A percentile compares a stretch with the other conserved stretches of the same genome.
phyloP scores from a whole-genome alignment of 2,329 filamentous ascomycete species.

The Ceratocystis cubensis region DNA sequence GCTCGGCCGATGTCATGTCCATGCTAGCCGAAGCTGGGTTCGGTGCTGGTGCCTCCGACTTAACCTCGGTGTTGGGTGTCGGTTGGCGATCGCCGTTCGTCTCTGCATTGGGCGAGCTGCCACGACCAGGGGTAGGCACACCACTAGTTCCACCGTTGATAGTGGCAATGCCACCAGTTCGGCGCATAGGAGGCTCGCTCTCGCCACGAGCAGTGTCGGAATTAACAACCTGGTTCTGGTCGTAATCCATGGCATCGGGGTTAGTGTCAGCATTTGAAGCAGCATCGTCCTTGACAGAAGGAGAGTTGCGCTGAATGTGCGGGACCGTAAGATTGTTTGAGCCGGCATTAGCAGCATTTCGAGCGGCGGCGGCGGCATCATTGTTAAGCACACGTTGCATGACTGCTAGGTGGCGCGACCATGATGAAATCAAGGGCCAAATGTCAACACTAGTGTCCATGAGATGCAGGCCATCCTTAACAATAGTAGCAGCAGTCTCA shows the following conservation, averaged over 20 bases:
- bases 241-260: slow-evolving; percentile 46
- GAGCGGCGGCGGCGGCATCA: slow-evolving; percentile 32
- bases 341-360: slow-evolving; percentile 26
- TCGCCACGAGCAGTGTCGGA: slow-evolving; percentile 36
- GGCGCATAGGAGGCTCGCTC: slow-evolving; percentile 39
- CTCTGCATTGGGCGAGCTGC: slow-evolving; percentile 32
- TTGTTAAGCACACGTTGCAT: slow-evolving; percentile 50
- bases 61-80: slow-evolving; percentile 19
- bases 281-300: slow-evolving; percentile 43
- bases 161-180: slow-evolving; percentile 43
- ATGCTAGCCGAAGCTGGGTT: slow-evolving; percentile 21
- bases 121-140: slow-evolving; percentile 36
- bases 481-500: slow-evolving; percentile 45
- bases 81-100: slow-evolving; percentile 13
- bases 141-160: slow-evolving; percentile 46
- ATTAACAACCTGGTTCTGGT: slow-evolving; percentile 33
- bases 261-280: slow-evolving; percentile 44
- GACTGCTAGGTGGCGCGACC: slow-evolving; percentile 47
- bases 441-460: slow-evolving; percentile 47
- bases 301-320: slow-evolving; percentile 27
- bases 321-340: slow-evolving; percentile 23
- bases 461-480: slow-evolving; percentile 46
- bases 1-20: slow-evolving; percentile 47
- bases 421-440: slow-evolving; percentile 47
- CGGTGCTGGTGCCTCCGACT: slow-evolving; percentile 24